These are phyloP conservation scores for Cryptococcus sp. DNA, from an alignment of 1,284 basidiomycete genomes.

Conservation along the genomic window DNA sequence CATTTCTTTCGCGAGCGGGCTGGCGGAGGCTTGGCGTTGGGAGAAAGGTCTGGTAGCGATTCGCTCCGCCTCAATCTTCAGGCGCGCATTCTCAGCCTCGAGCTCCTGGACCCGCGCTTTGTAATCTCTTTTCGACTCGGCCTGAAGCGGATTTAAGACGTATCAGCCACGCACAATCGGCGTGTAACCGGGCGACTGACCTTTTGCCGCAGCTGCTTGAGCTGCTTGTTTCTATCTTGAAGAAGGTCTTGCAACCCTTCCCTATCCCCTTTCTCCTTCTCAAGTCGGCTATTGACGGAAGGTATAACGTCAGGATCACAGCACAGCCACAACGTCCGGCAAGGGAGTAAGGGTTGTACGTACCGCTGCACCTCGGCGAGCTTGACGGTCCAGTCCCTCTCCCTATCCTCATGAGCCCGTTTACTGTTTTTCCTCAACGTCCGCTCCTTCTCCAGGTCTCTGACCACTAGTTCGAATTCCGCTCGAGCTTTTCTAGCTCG, in stretches of 20 bases:
- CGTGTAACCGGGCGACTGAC: constrained; percentile 16
- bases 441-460: constrained; percentile 31
- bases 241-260: constrained; percentile 15
- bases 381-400: constrained; percentile 18
- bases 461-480: constrained; percentile 24
- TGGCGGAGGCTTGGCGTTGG: background rate
- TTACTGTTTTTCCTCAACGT: constrained; percentile 16
- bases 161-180: background rate
- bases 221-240: constrained; percentile 26
- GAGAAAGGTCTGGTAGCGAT: background rate
- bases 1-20: too few relatives aligned
- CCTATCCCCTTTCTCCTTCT: constrained; percentile 19
- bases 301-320: background rate
- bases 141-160: constrained; percentile 15
- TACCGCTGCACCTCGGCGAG: constrained; percentile 19
- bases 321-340: too few relatives aligned
- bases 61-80: constrained; percentile 8
- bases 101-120: constrained; percentile 26
- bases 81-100: constrained; percentile 25
- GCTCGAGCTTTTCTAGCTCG: constrained; percentile 17
- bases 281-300: constrained; percentile 10
- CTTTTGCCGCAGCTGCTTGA: constrained; percentile 28
- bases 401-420: constrained; percentile 28
- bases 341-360: constrained; percentile 9
- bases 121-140: constrained; percentile 29